These are phyloP conservation scores for Coffea humblotiana DNA, from an alignment of 305 asterid species.

Conservation along the genomic window DNA sequence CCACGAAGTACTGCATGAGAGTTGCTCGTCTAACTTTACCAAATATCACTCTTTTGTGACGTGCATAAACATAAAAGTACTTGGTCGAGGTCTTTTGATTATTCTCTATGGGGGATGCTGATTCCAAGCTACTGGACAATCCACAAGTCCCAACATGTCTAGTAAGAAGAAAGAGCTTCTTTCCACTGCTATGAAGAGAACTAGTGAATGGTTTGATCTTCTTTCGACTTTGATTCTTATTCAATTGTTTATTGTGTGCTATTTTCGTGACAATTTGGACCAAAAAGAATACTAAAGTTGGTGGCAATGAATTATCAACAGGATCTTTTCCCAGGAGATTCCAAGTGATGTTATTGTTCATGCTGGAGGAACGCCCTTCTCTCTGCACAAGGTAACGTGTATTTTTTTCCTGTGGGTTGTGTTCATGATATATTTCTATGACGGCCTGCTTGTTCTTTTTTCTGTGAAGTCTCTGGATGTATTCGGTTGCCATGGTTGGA, in stretches of 20 bases:
- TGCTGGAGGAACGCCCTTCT: conserved; percentile 64
- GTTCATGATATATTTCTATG: neutral
- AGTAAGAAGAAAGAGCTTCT: conserved; percentile 61
- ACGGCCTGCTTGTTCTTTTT: neutral
- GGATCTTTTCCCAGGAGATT: conserved; percentile 76
- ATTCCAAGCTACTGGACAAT: conserved; percentile 24
- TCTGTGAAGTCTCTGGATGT: neutral
- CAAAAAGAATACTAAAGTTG: neutral
- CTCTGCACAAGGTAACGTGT: conserved; percentile 69
- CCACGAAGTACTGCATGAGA: conserved; percentile 13
- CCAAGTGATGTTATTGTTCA: conserved; percentile 69
- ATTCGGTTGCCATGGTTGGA: neutral
- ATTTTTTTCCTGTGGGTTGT: neutral
- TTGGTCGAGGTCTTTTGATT: conserved; percentile 25
- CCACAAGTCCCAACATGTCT: conserved; percentile 37
- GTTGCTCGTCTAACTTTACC: neutral
- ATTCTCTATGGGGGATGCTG: conserved; percentile 44
- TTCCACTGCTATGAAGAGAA: conserved; percentile 79
- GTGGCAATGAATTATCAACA: conserved; percentile 22
- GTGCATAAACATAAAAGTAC: conserved; percentile 14
- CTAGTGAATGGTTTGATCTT: conserved; percentile 70
- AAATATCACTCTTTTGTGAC: conserved; percentile 7
- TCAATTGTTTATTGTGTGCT: neutral
- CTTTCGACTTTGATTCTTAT: neutral
- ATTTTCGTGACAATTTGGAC: neutral